Evolutionary conservation across 2,329 filamentous ascomycete genomes (phyloP).

Genomic region (Herpotrichia juniperi): DNA sequence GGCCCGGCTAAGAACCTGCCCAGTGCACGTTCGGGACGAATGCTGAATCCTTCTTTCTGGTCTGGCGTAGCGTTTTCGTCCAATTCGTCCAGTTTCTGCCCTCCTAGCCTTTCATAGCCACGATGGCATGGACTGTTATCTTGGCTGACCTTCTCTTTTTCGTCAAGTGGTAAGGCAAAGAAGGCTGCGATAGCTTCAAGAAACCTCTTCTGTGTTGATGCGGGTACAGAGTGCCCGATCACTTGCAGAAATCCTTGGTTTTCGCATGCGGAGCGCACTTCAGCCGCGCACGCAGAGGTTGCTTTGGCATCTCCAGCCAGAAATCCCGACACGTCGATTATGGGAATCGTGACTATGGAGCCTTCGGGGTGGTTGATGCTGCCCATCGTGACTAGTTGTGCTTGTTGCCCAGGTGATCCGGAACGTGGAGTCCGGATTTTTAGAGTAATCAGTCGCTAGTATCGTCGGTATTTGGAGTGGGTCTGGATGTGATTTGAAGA

Average conservation of each 20-base stretch:
- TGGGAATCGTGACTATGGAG: slow-evolving; percentile 12
- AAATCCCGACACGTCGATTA: slow-evolving; percentile 17
- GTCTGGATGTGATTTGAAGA: too few relatives aligned
- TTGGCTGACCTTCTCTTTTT: slow-evolving; percentile 28
- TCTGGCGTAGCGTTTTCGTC: slow-evolving; percentile 21
- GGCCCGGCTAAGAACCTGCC: slow-evolving; percentile 13
- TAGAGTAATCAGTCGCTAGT: too few relatives aligned
- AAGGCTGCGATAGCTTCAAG: slow-evolving; percentile 32
- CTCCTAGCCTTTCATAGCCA: slow-evolving; percentile 17
- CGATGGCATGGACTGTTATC: slow-evolving; percentile 13
- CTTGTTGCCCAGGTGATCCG: too few relatives aligned
- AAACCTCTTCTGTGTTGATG: slow-evolving; percentile 29
- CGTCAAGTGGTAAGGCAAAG: slow-evolving; percentile 35
- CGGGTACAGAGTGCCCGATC: slow-evolving; percentile 38
- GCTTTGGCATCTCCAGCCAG: slow-evolving; percentile 13
- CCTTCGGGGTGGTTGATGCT: not conserved
- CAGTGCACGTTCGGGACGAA: slow-evolving; percentile 28
- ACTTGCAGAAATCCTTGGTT: slow-evolving; percentile 45
- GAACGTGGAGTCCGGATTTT: too few relatives aligned
- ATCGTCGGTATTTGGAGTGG: too few relatives aligned
- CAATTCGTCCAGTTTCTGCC: slow-evolving; percentile 18
- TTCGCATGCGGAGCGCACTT: slow-evolving; percentile 12
- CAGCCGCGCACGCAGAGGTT: slow-evolving; percentile 8
- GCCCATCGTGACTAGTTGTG: too few relatives aligned
- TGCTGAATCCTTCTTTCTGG: slow-evolving; percentile 43